Percentiles rank a stretch among this genome's conserved stretches.
phyloP scores from a whole-genome alignment of 148 eudicot genomes.

The Rhododendron simsii region DNA sequence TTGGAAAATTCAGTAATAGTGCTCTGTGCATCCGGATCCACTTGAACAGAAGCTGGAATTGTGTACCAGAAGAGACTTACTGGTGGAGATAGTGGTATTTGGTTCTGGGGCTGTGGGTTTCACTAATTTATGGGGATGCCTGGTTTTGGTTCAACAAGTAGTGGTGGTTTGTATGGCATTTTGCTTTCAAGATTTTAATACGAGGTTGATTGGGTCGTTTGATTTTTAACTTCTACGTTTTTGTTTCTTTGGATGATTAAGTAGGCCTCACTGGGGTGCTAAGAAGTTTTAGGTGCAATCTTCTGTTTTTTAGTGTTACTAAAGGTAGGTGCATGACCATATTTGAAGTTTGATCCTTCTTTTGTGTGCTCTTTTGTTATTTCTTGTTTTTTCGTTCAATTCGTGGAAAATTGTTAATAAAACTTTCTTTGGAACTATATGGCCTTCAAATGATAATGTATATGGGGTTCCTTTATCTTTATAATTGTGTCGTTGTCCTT shows the following conservation, averaged over 20 bases:
- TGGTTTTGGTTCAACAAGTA: background rate
- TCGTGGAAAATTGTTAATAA: background rate
- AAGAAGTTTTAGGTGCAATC: background rate
- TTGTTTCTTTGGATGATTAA: slow-evolving; percentile 1
- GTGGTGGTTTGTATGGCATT: background rate
- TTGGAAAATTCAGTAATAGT: background rate
- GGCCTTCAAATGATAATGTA: background rate
- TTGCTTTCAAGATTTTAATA: slow-evolving; percentile 3
- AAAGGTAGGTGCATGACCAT: background rate
- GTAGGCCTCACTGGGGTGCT: background rate
- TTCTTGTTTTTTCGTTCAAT: background rate
- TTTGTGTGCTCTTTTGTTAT: background rate
- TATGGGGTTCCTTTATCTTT: background rate
- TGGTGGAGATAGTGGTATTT: background rate
- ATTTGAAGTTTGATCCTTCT: background rate
- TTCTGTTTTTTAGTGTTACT: background rate
- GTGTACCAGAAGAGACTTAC: background rate
- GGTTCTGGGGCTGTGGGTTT: slow-evolving; percentile 1
- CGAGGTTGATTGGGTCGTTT: background rate
- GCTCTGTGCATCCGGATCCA: background rate
- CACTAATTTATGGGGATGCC: background rate
- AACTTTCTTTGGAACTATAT: background rate
- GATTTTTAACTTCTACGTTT: background rate
- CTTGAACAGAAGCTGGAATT: background rate
- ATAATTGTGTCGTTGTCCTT: background rate